Percentiles rank a stretch among this genome's conserved stretches.
phyloP scores from a whole-genome alignment of 257 asterid genomes.

The Coffea canephora region DNA sequence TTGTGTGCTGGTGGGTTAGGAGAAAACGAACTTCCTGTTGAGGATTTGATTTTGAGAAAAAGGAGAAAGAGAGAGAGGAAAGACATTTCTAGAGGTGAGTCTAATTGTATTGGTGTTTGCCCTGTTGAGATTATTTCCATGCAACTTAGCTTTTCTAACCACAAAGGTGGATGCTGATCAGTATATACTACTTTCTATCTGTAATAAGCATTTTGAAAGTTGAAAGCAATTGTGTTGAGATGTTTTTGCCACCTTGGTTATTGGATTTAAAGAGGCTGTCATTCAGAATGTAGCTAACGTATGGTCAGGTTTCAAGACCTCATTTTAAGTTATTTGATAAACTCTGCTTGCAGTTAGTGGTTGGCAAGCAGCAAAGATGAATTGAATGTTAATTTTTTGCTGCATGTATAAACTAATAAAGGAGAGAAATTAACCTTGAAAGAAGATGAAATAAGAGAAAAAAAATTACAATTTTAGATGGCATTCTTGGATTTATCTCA shows the following conservation, averaged over 20 bases:
- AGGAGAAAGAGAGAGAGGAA: background rate
- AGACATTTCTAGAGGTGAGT: background rate
- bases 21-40: background rate
- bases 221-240: background rate
- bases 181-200: background rate
- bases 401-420: no score
- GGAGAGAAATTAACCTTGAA: no score
- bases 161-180: background rate
- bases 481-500: no score
- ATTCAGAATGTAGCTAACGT: no score
- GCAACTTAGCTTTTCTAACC: background rate
- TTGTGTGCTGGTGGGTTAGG: background rate
- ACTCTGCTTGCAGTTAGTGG: no score
- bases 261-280: no score
- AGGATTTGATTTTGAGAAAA: background rate
- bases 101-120: background rate
- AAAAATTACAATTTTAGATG: no score
- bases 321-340: no score
- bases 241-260: background rate
- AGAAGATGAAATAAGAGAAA: no score
- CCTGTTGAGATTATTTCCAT: background rate
- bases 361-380: no score
- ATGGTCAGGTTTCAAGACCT: no score
- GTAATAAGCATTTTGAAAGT: background rate
- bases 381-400: no score